Evolutionary conservation across 75 land plant species (phyloP).

Genomic region (Cryptomeria japonica): DNA sequence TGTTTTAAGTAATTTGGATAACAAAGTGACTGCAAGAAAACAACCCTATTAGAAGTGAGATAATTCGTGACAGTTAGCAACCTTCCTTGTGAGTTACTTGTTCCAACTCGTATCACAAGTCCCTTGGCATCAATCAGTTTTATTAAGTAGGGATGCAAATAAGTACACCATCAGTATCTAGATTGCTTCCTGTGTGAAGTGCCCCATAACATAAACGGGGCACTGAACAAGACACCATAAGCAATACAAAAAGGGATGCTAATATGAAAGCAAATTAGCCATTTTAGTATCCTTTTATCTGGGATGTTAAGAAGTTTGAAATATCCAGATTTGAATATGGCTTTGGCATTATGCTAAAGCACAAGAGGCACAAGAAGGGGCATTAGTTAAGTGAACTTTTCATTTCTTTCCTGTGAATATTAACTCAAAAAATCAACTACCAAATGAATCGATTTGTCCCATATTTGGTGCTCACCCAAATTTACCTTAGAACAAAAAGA

Average conservation of each 20-base stretch:
- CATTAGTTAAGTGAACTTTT: not conserved
- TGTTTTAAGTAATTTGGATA: not conserved
- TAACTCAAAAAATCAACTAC: not conserved
- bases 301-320: too few relatives aligned
- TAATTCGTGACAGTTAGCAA: not conserved
- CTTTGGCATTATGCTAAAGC: not conserved
- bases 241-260: too few relatives aligned
- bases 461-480: not conserved
- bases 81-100: too few relatives aligned
- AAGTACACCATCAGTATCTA: not conserved
- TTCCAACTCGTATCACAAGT: too few relatives aligned
- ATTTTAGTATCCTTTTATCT: too few relatives aligned
- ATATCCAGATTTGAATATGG: too few relatives aligned
- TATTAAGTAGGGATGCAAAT: too few relatives aligned
- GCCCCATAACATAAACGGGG: not conserved
- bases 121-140: too few relatives aligned
- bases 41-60: not conserved
- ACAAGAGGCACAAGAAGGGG: not conserved
- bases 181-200: not conserved
- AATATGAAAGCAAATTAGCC: too few relatives aligned
- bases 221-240: not conserved
- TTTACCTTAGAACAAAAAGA: not conserved
- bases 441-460: not conserved
- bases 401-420: not conserved
- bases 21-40: not conserved